Evolutionary conservation across 2,329 filamentous ascomycete genomes (phyloP), one percentile per base, ranked within the genome.

Genomic region (Mycosphaerella arachidis): DNA sequence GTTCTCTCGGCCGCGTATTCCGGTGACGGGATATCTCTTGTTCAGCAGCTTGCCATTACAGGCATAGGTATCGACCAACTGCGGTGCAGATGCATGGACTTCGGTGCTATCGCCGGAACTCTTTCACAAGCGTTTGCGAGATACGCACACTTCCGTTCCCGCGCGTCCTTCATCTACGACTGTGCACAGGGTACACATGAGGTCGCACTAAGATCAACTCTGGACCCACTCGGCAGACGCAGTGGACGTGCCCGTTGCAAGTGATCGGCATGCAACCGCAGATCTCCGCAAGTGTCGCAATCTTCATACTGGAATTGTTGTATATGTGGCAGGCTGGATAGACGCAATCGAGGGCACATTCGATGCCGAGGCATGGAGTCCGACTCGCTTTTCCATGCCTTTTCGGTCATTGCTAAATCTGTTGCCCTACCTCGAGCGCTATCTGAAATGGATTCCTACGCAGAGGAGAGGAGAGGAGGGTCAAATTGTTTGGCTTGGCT

Each of bases 161-260:
- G 45, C 20, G 27, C 10, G 24, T 31, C 24, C 48, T 24, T n/a
- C 46, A 4, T 4, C 29, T 50, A 3, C 8, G 13, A 51, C 10
- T 20, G 27, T 29, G 10, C 7, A 20, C 16, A 52, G 53, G 20
- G 33, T 18, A 35, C 37, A 48, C 53, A 56, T 56, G 56, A 58
- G 50, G 56, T 58, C 50, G 31, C 50, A 53, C 48, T 53, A 53
- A 57, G 18, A 31, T 57, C 50, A 24, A 29, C 30, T 48, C 40
- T 27, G 24, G 30, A 18, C 40, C 40, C 13, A 43, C 40, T n/a
- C 40, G 40, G 53, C n/a, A 24, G 53, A 48, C 40, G 27, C 31
- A 13, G 50, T 46, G 43, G 8, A 46, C 20, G n/a, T 24, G 43
- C 20, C 43, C n/a, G 8, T 46, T n/a, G 43, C 43, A 24, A 3